Conservation (phyloP, 1,284 basidiomycete species). For the Tilletia horrida region DNA sequence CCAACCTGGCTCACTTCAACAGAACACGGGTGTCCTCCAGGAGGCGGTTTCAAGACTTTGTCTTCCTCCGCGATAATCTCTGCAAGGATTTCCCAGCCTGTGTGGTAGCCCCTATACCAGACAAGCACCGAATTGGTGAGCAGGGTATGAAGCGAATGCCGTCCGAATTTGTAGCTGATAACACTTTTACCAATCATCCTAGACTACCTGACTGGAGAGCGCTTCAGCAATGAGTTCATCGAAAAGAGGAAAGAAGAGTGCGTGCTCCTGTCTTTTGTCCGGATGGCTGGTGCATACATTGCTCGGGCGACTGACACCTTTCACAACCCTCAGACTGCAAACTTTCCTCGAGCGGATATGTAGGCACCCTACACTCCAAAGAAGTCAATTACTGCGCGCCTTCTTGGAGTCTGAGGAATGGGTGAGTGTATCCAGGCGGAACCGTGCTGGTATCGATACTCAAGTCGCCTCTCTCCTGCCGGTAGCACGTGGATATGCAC, state of each 20-base stretch:
- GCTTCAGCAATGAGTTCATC: slow-evolving; percentile 95
- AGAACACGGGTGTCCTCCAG: slow-evolving; percentile 67
- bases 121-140: slow-evolving; percentile 84
- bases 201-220: slow-evolving; percentile 85
- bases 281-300: too few relatives aligned
- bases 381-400: slow-evolving; percentile 79
- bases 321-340: slow-evolving; percentile 67
- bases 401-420: slow-evolving; percentile 98
- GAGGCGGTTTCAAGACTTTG: slow-evolving; percentile 93
- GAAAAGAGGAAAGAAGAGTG: slow-evolving; percentile 85
- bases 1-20: slow-evolving; percentile 71
- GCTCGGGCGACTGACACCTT: not conserved
- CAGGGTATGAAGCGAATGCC: not conserved
- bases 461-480: not conserved
- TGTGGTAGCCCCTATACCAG: slow-evolving; percentile 90
- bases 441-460: too few relatives aligned
- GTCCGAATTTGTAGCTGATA: not conserved
- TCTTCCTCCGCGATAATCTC: slow-evolving; percentile 84
- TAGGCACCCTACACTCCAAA: slow-evolving; percentile 89
- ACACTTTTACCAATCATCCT: not conserved
- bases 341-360: slow-evolving; percentile 85
- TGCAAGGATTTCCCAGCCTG: slow-evolving; percentile 90
- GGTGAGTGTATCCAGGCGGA: too few relatives aligned
- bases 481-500: slow-evolving; percentile 53
- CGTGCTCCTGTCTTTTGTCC: slow-evolving; percentile 47